Evolutionary conservation across 2,329 filamentous ascomycete genomes (phyloP).

Genomic region (Paecilomyces formosus): DNA sequence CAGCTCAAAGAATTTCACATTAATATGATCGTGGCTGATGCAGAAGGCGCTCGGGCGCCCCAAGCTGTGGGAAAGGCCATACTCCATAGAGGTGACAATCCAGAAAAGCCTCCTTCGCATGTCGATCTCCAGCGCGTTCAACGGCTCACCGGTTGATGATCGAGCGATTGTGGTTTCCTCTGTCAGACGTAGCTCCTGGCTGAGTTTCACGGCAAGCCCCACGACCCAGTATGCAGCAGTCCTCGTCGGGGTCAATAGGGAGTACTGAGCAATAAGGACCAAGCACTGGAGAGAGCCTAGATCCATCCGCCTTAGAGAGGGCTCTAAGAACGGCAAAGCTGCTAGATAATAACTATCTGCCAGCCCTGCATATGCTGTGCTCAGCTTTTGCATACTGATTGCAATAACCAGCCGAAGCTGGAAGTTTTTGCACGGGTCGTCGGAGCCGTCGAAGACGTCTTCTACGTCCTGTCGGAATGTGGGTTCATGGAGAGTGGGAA

Average conservation of each 20-base stretch:
- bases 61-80: constrained; percentile 77
- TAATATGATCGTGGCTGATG: constrained; percentile 70
- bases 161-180: constrained; percentile 80
- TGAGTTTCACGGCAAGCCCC: constrained; percentile 77
- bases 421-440: constrained; percentile 79
- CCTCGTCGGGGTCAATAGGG: constrained; percentile 80
- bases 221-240: constrained; percentile 92
- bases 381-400: constrained; percentile 88
- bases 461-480: constrained; percentile 69
- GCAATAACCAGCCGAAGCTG: constrained; percentile 85
- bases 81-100: constrained; percentile 83
- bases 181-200: constrained; percentile 78
- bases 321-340: constrained; percentile 76
- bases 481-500: constrained; percentile 78
- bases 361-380: constrained; percentile 80
- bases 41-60: constrained; percentile 82
- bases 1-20: constrained; percentile 76
- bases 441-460: constrained; percentile 68
- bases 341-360: constrained; percentile 93
- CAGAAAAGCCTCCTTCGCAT: constrained; percentile 84
- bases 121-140: constrained; percentile 72
- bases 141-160: constrained; percentile 50
- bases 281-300: constrained; percentile 86
- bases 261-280: constrained; percentile 81
- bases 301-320: constrained; percentile 79